Percentiles rank a stretch among this genome's conserved stretches.
Evolutionary conservation across 2,329 filamentous ascomycete genomes (phyloP).

Genomic region (Trichoderma sp.): DNA sequence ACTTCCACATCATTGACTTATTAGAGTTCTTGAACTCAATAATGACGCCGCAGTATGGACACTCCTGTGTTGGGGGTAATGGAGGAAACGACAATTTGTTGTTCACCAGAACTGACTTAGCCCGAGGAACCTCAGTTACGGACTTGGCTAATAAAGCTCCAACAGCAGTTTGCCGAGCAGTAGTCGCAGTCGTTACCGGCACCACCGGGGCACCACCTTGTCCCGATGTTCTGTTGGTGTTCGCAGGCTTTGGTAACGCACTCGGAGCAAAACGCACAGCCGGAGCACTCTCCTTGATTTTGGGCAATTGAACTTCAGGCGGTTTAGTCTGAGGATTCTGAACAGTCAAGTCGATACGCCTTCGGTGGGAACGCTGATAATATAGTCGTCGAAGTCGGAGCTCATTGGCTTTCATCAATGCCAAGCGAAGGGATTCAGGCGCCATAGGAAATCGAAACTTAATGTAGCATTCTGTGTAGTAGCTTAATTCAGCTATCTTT

Average conservation of each 20-base stretch:
- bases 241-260: not conserved
- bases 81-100: slow-evolving; percentile 1
- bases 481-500: not conserved
- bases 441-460: not conserved
- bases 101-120: not conserved
- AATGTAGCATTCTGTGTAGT: slow-evolving; percentile 6
- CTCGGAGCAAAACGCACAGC: not conserved
- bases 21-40: not conserved
- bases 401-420: slow-evolving; percentile 1
- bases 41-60: slow-evolving; percentile 2
- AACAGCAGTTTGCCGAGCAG: not conserved
- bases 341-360: not conserved
- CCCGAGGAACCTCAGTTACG: not conserved
- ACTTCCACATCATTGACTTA: not conserved
- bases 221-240: not conserved
- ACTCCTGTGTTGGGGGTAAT: not conserved
- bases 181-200: not conserved
- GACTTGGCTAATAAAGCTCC: not conserved
- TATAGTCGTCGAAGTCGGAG: slow-evolving; percentile 3
- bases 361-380: slow-evolving; percentile 5
- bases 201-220: not conserved
- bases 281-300: not conserved
- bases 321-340: not conserved
- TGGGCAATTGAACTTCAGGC: not conserved
- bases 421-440: not conserved